Evolutionary conservation across 1,139 yeast species (phyloP).

Genomic region (Hyphopichia pseudoburtonii): DNA sequence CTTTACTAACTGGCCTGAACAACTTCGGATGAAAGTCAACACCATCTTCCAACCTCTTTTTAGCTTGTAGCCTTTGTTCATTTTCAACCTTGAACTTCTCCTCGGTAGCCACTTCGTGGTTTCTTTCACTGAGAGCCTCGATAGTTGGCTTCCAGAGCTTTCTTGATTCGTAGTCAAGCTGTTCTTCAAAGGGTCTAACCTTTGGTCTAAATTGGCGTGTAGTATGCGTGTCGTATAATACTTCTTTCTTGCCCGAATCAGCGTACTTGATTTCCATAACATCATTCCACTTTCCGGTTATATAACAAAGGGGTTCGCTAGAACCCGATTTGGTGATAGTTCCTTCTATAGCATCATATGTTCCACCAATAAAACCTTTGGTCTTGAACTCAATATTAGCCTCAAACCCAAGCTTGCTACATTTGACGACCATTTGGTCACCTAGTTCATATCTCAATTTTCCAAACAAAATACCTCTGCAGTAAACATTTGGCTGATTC

Average conservation of each 20-base stretch:
- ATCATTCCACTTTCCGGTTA: slow-evolving; percentile 94
- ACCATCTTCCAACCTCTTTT: slow-evolving; percentile 73
- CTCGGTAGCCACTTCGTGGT: slow-evolving; percentile 81
- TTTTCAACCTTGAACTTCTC: slow-evolving; percentile 87
- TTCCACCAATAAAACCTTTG: slow-evolving; percentile 90
- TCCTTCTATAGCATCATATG: slow-evolving; percentile 89
- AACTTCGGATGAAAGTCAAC: slow-evolving; percentile 78
- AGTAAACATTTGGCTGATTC: slow-evolving; percentile 93
- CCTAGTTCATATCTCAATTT: slow-evolving; percentile 88
- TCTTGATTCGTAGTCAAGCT: slow-evolving; percentile 78
- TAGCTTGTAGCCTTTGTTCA: slow-evolving; percentile 71
- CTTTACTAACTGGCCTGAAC: slow-evolving; percentile 37
- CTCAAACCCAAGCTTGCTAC: slow-evolving; percentile 56
- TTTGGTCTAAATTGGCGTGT: slow-evolving; percentile 58
- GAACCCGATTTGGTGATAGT: slow-evolving; percentile 52
- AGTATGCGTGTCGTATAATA: slow-evolving; percentile 63
- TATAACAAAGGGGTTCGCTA: slow-evolving; percentile 59
- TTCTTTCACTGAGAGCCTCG: slow-evolving; percentile 69
- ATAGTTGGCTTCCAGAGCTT: slow-evolving; percentile 80
- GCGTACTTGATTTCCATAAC: slow-evolving; percentile 67
- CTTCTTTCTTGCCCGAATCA: slow-evolving; percentile 46
- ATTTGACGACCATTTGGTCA: slow-evolving; percentile 77
- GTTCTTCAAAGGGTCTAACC: slow-evolving; percentile 78
- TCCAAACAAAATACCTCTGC: slow-evolving; percentile 92
- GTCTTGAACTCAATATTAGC: slow-evolving; percentile 93